Base-by-base conservation (phyloP, 805 yeast species). In the Hemisphaericaspora nanyangensis region DNA sequence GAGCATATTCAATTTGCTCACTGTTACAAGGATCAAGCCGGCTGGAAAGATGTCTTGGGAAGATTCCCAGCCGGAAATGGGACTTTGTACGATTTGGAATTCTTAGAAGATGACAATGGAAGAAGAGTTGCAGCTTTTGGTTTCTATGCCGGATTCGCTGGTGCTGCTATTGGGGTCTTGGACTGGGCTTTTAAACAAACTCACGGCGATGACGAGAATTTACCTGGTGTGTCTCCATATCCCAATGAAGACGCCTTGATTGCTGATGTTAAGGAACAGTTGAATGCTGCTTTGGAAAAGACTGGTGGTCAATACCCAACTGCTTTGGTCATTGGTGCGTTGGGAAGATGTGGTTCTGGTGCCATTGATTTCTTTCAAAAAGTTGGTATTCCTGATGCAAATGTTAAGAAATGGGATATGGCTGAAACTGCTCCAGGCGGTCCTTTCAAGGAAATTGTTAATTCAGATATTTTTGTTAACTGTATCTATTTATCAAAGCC, bases 61-160 rank as follows among this genome's bases (percentile, higher is more conserved):
- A 79, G 99, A 63, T 93, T 89, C 72, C 95, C 95, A 37, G 82
- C 77, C 29, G 99, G 99, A 36, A 78, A 85, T 43, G 98, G 99
- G 52, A 75, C 78, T 11, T 76, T 93, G 50, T 93, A 93, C 61
- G 99, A 93, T 61, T 72, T 93, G 50, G 99, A 93, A 69, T 93
- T 93, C 59, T 72, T 93, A 61, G 95, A 86, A 63, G 88, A 93
- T 61, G 96, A 85, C 52, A 81, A 79, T 56, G 98, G 98, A 26
- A 85, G 99, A 74, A 85, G 99, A 68, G 99, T 93, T 20, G 99
- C 99, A 32, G 99, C 99, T 7, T 93, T 93, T 60, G 99, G 99
- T n/a, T 93, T 79, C 73, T 91, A 91, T 63, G 99, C 99, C 32
- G 99, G 99, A n/a, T 93, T 93, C 61, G 99, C 98, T 6, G 99